These are phyloP conservation scores for Thymus quinquecostatus DNA, from an alignment of 257 asterid genomes.

Conservation along the genomic window DNA sequence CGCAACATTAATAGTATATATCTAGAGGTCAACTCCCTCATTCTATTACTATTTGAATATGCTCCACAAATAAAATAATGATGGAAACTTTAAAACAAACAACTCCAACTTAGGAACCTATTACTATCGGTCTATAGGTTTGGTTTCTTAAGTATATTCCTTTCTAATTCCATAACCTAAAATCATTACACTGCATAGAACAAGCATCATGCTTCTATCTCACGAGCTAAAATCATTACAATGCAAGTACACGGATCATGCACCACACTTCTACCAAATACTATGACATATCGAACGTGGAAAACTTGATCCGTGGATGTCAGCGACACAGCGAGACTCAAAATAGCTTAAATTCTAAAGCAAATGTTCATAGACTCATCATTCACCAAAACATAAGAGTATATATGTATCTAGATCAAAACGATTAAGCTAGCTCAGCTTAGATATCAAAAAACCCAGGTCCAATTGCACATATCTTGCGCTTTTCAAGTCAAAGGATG, in stretches of 20 bases:
- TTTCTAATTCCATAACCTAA: too few species aligned
- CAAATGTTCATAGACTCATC: too few species aligned
- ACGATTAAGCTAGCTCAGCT: not conserved
- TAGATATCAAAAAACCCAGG: not conserved
- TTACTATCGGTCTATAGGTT: too few species aligned
- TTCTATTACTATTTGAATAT: not conserved
- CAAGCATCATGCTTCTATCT: too few species aligned
- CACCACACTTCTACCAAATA: too few species aligned
- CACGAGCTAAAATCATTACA: too few species aligned
- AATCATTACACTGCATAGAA: too few species aligned
- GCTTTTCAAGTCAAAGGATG: not conserved
- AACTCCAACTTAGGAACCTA: too few species aligned
- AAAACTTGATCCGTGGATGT: not conserved
- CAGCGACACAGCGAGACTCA: not conserved
- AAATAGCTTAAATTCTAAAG: not conserved
- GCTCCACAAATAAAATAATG: not conserved
- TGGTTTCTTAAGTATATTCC: too few species aligned
- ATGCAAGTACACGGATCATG: too few species aligned
- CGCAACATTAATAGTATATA: slow-evolving; percentile 18
- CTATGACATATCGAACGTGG: not conserved
- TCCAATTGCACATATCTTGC: not conserved
- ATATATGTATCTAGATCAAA: not conserved
- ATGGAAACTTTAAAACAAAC: not conserved
- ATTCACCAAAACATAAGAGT: not conserved
- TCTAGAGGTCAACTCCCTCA: not conserved